These are phyloP conservation scores for Xylariaceae sp. DNA, from an alignment of 2,329 filamentous ascomycete species.

Conservation along the genomic window DNA sequence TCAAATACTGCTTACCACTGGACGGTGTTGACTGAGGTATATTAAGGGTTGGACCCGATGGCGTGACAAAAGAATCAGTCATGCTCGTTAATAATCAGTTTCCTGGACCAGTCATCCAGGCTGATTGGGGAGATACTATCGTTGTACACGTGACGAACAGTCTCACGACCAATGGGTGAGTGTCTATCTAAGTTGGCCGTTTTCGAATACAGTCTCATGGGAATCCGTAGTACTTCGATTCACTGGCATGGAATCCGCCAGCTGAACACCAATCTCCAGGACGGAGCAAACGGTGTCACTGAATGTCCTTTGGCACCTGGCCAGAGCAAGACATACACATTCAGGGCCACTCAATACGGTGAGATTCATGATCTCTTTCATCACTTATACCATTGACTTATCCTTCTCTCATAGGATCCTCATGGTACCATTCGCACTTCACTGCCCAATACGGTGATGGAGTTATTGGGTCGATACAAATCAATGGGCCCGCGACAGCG, in stretches of 20 bases:
- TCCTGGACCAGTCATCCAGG: conserved; percentile 70
- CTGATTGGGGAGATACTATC: conserved; percentile 66
- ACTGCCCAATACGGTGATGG: conserved; percentile 59
- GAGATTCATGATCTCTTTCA: background rate
- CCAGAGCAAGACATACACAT: conserved; percentile 45
- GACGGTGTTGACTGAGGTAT: background rate
- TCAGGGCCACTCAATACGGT: conserved; percentile 47
- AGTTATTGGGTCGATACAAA: conserved; percentile 57
- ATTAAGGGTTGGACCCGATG: conserved; percentile 21
- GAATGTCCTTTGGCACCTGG: conserved; percentile 50
- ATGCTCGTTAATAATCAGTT: conserved; percentile 70
- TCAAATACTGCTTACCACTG: background rate
- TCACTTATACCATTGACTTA: background rate
- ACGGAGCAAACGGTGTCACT: conserved; percentile 53
- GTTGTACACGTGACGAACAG: conserved; percentile 74
- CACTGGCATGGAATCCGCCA: conserved; percentile 59
- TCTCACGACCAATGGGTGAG: conserved; percentile 55
- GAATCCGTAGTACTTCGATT: conserved; percentile 47
- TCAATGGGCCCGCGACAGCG: conserved; percentile 55
- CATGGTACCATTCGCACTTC: conserved; percentile 40
- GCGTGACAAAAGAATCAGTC: conserved; percentile 37
- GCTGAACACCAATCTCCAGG: conserved; percentile 49
- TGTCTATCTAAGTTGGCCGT: conserved; percentile 51
- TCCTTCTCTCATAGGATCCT: background rate
- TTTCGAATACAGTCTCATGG: conserved; percentile 48